Evolutionary conservation across 2,329 filamentous ascomycete species (phyloP), one percentile per base, ranked within the genome.

Genomic region (Tricladium varicosporioides): DNA sequence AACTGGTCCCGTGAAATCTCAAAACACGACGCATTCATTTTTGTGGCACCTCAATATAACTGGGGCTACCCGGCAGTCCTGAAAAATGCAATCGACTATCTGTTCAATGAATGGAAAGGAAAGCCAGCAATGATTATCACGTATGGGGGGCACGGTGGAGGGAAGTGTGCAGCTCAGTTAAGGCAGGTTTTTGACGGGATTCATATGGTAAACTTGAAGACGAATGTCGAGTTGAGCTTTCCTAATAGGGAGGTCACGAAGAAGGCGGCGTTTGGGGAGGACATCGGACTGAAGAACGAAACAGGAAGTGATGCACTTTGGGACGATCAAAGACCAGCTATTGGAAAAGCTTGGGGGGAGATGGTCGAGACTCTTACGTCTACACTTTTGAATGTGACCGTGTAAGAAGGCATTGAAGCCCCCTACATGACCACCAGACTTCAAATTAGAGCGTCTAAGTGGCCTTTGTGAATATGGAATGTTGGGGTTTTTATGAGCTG

Each of bases 81-180:
- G 11, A 80, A 80, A 66, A 78, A 76, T 55, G 76, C 76, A 2
- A 71, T 80, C 11, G 77, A 80, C 57, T 78, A 76, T 60, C 65
- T 80, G 8, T 78, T 69, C 56, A 60, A 78, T 54, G 77, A 79
- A 59, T 79, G 76, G 76, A 69, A 59, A 10, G 73, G 71, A 1
- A 79, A 79, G 55, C 71, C 75, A 1, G 76, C 71, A 5, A 66
- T 74, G 63, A 71, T 80, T 58, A 72, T 80, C 8, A 74, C 68
- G 40, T 79, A 79, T 66, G 77, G 78, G 0, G 72, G 74, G 43
- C 66, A 69, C 22, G 75, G 75, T 1, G 74, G 75, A 0, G 67
- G 57, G 1, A 74, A 75, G 48, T 70, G 70, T 2, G 70, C 70
- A 1, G 70, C 54, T 22, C 72, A 75, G 57, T 60, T 76, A 60